Evolutionary conservation across 2,329 filamentous ascomycete genomes (phyloP).

Genomic region (Neonectria sp.): DNA sequence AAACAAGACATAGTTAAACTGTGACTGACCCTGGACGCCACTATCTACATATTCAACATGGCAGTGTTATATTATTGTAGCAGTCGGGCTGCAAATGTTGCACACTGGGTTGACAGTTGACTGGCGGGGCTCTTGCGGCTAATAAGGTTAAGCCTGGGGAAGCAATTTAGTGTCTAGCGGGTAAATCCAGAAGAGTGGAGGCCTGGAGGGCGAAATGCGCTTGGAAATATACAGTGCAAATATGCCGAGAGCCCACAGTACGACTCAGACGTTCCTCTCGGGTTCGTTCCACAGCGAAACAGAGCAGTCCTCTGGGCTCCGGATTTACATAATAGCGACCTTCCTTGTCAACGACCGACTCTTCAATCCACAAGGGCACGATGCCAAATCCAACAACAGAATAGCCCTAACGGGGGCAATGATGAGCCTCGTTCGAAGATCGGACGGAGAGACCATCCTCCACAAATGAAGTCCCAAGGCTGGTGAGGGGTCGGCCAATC

Average conservation of each 20-base stretch:
- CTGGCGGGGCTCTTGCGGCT: neutral
- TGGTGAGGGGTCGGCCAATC: slow-evolving; percentile 16
- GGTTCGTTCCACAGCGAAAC: neutral
- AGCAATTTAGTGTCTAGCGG: neutral
- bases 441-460: slow-evolving; percentile 18
- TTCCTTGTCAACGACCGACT: neutral
- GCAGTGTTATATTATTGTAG: too few species aligned
- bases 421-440: slow-evolving; percentile 14
- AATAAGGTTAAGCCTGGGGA: neutral
- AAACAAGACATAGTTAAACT: too few species aligned
- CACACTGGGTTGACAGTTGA: too few species aligned
- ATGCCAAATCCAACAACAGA: neutral
- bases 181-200: slow-evolving; percentile 8
- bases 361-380: neutral
- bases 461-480: slow-evolving; percentile 20
- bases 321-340: neutral
- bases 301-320: neutral
- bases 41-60: neutral
- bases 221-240: neutral
- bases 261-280: neutral
- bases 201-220: neutral
- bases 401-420: slow-evolving; percentile 5
- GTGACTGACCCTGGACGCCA: neutral
- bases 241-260: neutral
- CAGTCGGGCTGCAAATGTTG: too few species aligned